Percentiles rank a stretch among this genome's conserved stretches.
Evolutionary conservation across 2,329 filamentous ascomycete genomes (phyloP).

Genomic region (Calonectria ilicicola): DNA sequence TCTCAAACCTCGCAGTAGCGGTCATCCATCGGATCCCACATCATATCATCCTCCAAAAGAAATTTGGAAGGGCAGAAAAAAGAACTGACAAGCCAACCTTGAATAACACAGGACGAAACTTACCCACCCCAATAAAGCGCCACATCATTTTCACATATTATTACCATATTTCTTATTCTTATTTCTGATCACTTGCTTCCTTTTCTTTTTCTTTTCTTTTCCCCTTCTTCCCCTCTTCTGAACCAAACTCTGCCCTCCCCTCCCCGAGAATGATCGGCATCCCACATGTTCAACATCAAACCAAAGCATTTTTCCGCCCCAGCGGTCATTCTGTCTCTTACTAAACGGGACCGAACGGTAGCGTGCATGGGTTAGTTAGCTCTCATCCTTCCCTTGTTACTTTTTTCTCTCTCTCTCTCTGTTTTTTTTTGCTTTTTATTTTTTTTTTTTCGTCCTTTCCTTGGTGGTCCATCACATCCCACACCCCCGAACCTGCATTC

Average conservation of each 20-base stretch:
- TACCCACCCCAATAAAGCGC: constrained; percentile 1
- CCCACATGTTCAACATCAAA: constrained; percentile 5
- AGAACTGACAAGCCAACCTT: not conserved
- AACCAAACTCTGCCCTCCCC: not conserved
- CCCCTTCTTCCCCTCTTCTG: not conserved
- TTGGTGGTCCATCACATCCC: not conserved
- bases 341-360: not conserved
- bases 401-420: not conserved
- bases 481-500: not conserved
- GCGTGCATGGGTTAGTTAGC: not conserved
- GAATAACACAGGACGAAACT: not conserved
- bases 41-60: not conserved
- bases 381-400: not conserved
- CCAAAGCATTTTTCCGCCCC: not conserved
- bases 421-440: not conserved
- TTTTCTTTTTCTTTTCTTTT: not conserved
- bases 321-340: not conserved
- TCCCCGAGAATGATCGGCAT: not conserved
- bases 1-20: not conserved
- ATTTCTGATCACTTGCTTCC: not conserved
- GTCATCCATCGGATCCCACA: not conserved
- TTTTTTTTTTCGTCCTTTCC: not conserved
- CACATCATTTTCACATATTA: not conserved
- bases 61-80: not conserved
- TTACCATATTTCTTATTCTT: not conserved